phyloP scores from a whole-genome alignment of 177 flowering plant species.

The Vitis hybrid region DNA sequence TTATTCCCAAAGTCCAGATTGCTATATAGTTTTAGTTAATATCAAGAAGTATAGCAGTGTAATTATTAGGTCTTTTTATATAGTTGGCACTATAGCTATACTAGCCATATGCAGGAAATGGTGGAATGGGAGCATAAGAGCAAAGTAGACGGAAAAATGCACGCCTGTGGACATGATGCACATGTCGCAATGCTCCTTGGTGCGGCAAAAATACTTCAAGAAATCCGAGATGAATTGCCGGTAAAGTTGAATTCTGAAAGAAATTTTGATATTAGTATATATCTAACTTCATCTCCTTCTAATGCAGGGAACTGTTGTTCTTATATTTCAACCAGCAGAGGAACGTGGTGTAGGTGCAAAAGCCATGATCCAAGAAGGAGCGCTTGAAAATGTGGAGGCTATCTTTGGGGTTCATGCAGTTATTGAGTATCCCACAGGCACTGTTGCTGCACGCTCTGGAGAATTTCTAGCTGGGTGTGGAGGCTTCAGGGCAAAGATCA shows the following conservation, averaged over 20 bases:
- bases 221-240: conserved; percentile 31
- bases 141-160: conserved; percentile 67
- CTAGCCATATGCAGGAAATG: conserved; percentile 43
- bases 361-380: conserved; percentile 57
- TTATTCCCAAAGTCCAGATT: no score
- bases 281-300: background rate
- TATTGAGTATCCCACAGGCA: conserved; percentile 31
- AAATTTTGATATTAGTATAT: no score
- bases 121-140: conserved; percentile 76
- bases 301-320: conserved; percentile 61
- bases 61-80: background rate
- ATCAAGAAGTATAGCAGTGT: no score
- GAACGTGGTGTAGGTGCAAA: conserved; percentile 59
- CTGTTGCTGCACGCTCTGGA: conserved; percentile 45
- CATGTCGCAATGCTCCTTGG: conserved; percentile 79
- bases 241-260: conserved; percentile 15
- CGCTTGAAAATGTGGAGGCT: conserved; percentile 55
- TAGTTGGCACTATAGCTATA: background rate
- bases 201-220: conserved; percentile 60
- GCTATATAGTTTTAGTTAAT: background rate
- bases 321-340: conserved; percentile 79
- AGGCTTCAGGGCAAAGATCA: conserved; percentile 50
- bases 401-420: conserved; percentile 53
- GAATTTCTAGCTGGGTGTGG: conserved; percentile 68
- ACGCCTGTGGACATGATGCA: conserved; percentile 80